A percentile compares a stretch with the other conserved stretches of the same genome.
These are phyloP conservation scores for Neonectria neomacrospora DNA, from an alignment of 2,329 filamentous ascomycete species.

Conservation along the genomic window DNA sequence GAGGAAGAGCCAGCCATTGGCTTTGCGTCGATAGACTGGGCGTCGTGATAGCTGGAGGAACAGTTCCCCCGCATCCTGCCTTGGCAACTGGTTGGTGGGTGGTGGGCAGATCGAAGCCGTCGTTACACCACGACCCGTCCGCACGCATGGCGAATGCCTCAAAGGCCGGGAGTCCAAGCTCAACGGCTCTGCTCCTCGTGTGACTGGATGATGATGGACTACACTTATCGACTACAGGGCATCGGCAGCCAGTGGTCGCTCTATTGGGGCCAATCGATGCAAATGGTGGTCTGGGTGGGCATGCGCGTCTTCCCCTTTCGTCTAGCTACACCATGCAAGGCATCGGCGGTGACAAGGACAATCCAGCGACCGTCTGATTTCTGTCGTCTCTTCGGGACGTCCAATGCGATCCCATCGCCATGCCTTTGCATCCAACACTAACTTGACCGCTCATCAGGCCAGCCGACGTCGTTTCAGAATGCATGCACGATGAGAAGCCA, in stretches of 20 bases:
- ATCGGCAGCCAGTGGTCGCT: conserved; percentile 6
- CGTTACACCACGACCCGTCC: conserved; percentile 15
- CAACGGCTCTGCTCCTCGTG: conserved; percentile 21
- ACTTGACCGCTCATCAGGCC: conserved; percentile 21
- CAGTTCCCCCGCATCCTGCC: conserved; percentile 14
- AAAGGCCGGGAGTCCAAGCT: conserved; percentile 6
- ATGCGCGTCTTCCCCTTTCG: conserved; percentile 4
- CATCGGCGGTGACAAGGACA: background rate
- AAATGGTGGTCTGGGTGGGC: conserved; percentile 2
- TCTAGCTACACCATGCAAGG: conserved; percentile 7
- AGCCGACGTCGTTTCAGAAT: conserved; percentile 7
- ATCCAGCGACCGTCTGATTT: background rate
- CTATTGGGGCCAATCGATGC: conserved; percentile 11
- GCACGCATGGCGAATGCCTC: conserved; percentile 1
- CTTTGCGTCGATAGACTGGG: background rate
- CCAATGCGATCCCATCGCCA: conserved; percentile 5
- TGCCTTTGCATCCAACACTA: conserved; percentile 13
- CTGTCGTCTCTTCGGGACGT: background rate
- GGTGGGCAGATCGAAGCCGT: conserved; percentile 2
- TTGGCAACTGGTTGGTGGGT: conserved; percentile 15
- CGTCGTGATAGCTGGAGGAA: background rate
- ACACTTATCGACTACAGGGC: background rate
- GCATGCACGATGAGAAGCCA: conserved; percentile 11
- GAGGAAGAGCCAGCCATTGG: background rate
- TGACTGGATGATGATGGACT: conserved; percentile 10